These are phyloP conservation scores for Lentinula lateritia DNA, from an alignment of 768 basidiomycete species.

Conservation along the genomic window DNA sequence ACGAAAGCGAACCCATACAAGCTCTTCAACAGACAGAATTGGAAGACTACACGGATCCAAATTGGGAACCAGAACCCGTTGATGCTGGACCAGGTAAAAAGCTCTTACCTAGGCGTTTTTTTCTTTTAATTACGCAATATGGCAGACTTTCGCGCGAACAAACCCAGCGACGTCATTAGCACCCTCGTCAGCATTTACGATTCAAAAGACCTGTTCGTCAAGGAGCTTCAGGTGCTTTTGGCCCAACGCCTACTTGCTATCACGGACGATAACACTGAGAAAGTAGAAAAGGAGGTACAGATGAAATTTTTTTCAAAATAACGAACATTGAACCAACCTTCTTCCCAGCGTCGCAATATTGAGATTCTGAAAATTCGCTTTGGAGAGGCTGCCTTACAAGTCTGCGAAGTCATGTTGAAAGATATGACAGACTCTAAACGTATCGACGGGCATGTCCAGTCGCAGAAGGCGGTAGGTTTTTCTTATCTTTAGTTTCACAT, in stretches of 20 bases:
- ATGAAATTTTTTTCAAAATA: neutral
- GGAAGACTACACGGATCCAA: constrained; percentile 87
- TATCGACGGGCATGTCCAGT: constrained; percentile 83
- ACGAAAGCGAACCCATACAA: constrained; percentile 78
- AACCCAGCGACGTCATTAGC: constrained; percentile 89
- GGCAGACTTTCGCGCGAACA: constrained; percentile 86
- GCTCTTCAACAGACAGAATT: constrained; percentile 69
- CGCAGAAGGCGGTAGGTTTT: constrained; percentile 54
- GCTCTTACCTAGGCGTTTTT: constrained; percentile 11
- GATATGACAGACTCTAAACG: constrained; percentile 95
- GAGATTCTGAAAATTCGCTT: constrained; percentile 95
- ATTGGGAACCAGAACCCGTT: constrained; percentile 94
- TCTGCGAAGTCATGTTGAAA: constrained; percentile 97
- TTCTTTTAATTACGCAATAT: neutral
- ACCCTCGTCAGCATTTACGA: constrained; percentile 97
- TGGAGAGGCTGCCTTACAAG: constrained; percentile 87
- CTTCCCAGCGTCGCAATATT: constrained; percentile 74
- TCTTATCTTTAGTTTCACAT: neutral
- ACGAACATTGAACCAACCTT: neutral
- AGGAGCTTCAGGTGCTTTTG: constrained; percentile 88
- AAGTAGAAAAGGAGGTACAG: constrained; percentile 63
- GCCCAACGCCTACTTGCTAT: constrained; percentile 82
- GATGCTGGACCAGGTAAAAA: constrained; percentile 86
- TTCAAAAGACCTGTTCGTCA: constrained; percentile 93
- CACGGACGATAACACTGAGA: constrained; percentile 73